Percentiles rank a stretch among this genome's conserved stretches.
Evolutionary conservation across 2,329 filamentous ascomycete genomes (phyloP).

Genomic region (Colletotrichum sp.): DNA sequence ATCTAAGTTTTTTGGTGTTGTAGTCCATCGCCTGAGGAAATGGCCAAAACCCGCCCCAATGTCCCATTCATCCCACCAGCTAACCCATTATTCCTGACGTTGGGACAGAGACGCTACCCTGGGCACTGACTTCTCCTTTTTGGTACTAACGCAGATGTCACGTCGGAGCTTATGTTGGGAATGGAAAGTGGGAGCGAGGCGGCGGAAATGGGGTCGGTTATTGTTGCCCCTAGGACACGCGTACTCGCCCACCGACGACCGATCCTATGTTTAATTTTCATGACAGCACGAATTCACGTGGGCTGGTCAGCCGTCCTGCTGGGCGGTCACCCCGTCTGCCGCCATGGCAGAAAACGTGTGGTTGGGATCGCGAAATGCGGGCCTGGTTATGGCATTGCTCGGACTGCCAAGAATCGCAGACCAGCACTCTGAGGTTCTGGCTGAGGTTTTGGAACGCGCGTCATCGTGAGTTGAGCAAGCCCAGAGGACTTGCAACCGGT

Average conservation of each 20-base stretch:
- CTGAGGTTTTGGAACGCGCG: conserved; percentile 8
- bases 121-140: not conserved
- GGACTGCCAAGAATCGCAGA: conserved; percentile 1
- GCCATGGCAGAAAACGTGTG: not conserved
- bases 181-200: not conserved
- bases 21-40: not conserved
- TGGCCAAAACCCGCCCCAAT: not conserved
- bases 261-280: not conserved
- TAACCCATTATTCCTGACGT: not conserved
- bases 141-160: not conserved
- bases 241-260: not conserved
- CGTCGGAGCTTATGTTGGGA: not conserved
- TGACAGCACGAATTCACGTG: not conserved
- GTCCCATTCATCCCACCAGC: not conserved
- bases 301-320: not conserved
- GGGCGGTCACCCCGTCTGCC: not conserved
- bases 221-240: not conserved
- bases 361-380: not conserved
- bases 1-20: not conserved
- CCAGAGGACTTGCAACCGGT: not conserved
- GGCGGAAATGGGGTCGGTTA: not conserved
- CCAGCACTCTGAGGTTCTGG: not conserved
- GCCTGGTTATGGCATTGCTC: not conserved
- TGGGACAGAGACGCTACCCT: not conserved
- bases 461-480: not conserved